phyloP scores from a whole-genome alignment of 176 grass and related monocot species.

The Phyllostachys edulis region DNA sequence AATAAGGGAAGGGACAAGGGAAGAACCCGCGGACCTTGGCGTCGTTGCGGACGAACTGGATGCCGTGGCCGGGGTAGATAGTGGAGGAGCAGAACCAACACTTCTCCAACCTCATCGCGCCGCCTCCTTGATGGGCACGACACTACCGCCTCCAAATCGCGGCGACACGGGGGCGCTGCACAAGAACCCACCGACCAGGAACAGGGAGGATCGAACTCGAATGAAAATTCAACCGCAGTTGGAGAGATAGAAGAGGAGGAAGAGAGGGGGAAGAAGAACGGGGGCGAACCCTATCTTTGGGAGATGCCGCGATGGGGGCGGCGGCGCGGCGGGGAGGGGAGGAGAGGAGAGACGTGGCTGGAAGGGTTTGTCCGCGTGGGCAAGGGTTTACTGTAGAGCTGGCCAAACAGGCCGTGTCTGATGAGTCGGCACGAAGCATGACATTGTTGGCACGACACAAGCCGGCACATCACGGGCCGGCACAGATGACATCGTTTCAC shows the following conservation, averaged over 20 bases:
- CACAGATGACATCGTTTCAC: no score
- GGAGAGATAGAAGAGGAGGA: neutral
- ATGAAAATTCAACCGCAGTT: neutral
- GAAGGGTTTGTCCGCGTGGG: no score
- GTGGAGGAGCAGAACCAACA: constrained; percentile 99
- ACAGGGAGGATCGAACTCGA: neutral
- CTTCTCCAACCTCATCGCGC: constrained; percentile 95
- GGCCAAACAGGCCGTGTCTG: no score
- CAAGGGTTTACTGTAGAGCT: no score
- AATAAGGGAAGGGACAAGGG: neutral
- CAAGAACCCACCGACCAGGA: neutral
- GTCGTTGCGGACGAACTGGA: constrained; percentile 96
- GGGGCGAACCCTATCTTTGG: constrained; percentile 9
- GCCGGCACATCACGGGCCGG: no score
- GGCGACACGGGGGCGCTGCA: neutral
- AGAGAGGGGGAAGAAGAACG: neutral
- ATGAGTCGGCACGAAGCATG: no score
- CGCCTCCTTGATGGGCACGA: constrained; percentile 11
- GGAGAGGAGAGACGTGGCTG: no score
- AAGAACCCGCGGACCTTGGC: constrained; percentile 56
- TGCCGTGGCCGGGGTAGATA: constrained; percentile 84
- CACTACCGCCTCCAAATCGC: neutral
- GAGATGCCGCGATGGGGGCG: neutral
- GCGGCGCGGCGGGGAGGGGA: no score
- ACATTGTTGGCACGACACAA: no score